These are phyloP conservation scores for Fusarium drepaniforme DNA, from an alignment of 2,329 filamentous ascomycete genomes.

Conservation along the genomic window DNA sequence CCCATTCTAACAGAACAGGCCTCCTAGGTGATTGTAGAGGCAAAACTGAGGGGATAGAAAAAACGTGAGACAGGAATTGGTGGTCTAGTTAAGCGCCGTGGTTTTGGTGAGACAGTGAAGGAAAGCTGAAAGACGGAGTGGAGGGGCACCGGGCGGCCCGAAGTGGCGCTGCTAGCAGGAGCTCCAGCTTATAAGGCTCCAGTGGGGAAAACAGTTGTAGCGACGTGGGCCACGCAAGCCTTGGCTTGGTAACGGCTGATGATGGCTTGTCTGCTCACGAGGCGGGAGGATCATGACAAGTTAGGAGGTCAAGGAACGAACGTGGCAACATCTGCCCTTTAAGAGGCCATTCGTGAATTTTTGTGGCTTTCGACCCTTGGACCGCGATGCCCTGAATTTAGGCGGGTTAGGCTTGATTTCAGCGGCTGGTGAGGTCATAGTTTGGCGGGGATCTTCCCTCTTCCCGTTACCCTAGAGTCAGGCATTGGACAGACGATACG, in stretches of 20 bases:
- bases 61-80: neutral
- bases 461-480: constrained; percentile 21
- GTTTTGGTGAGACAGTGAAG: neutral
- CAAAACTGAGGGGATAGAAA: neutral
- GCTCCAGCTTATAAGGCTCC: constrained; percentile 36
- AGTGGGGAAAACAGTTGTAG: constrained; percentile 23
- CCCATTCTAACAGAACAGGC: constrained; percentile 15
- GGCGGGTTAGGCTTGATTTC: constrained; percentile 28
- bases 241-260: constrained; percentile 8
- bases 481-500: neutral
- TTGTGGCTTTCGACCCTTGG: constrained; percentile 23
- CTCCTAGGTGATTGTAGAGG: neutral
- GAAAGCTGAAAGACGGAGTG: constrained; percentile 19
- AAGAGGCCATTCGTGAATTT: constrained; percentile 7
- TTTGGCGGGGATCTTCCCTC: neutral
- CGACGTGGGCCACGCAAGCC: constrained; percentile 17
- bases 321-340: constrained; percentile 9
- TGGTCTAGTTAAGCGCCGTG: neutral
- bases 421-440: constrained; percentile 39
- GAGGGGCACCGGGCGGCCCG: constrained; percentile 31
- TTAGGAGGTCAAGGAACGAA: constrained; percentile 15
- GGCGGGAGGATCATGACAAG: constrained; percentile 7
- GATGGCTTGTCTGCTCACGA: constrained; percentile 26
- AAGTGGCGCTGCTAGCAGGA: constrained; percentile 34
- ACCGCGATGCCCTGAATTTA: constrained; percentile 35